Evolutionary conservation across 495 filamentous ascomycete species (phyloP).

Genomic region (Aspergillus kassunensis): DNA sequence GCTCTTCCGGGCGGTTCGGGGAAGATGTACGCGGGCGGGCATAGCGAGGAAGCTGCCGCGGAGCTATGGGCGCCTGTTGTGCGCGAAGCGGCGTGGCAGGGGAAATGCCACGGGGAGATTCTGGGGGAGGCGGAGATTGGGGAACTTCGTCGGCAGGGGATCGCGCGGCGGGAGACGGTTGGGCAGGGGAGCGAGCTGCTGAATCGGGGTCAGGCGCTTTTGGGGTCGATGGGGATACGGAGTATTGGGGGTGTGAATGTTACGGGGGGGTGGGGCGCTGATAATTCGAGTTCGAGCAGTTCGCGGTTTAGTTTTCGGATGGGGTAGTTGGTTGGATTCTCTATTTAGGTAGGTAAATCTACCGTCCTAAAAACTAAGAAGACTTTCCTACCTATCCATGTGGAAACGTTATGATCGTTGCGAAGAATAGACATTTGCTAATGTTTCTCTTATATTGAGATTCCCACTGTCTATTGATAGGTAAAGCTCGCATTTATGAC

Average conservation of each 20-base stretch:
- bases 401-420: no score
- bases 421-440: no score
- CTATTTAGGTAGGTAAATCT: no score
- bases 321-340: background rate
- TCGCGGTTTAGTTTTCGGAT: slow-evolving; percentile 10
- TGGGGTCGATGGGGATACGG: slow-evolving; percentile 12
- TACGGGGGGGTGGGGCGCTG: slow-evolving; percentile 9
- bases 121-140: slow-evolving; percentile 12
- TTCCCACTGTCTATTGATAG: no score
- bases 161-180: background rate
- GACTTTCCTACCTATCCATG: no score
- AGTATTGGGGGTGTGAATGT: slow-evolving; percentile 13
- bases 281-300: slow-evolving; percentile 1
- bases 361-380: no score
- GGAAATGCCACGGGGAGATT: slow-evolving; percentile 11
- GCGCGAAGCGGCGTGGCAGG: slow-evolving; percentile 31
- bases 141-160: background rate
- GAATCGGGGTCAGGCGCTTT: slow-evolving; percentile 6
- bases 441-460: no score
- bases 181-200: slow-evolving; percentile 1
- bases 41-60: slow-evolving; percentile 26
- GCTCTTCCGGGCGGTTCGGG: background rate
- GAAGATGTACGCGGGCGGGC: slow-evolving; percentile 27
- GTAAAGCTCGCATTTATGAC: no score
- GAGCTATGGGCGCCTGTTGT: slow-evolving; percentile 39